Conservation (phyloP, 2,329 filamentous ascomycete species). For the Fusarium torreyae region DNA sequence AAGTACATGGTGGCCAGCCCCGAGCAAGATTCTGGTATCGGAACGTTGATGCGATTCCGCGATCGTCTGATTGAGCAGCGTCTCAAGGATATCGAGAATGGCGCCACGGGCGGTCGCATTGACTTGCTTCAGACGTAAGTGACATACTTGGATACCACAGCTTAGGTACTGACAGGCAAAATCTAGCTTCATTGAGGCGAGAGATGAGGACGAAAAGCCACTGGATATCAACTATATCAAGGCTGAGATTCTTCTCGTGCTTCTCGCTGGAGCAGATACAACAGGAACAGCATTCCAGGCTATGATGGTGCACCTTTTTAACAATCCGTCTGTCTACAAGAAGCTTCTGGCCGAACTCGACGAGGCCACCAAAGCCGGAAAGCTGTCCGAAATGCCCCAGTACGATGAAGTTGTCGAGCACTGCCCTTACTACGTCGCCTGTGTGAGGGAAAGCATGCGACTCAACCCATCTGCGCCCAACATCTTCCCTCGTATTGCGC, state of each 20-base stretch:
- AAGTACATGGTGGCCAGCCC: conserved; percentile 53
- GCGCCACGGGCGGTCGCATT: conserved; percentile 56
- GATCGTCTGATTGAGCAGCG: conserved; percentile 67
- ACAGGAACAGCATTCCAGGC: conserved; percentile 64
- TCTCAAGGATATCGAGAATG: conserved; percentile 62
- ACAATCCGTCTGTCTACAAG: conserved; percentile 33
- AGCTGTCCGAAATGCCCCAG: conserved; percentile 55
- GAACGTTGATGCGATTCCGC: conserved; percentile 70
- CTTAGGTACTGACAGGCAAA: background rate
- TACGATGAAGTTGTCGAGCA: conserved; percentile 47
- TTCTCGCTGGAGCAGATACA: conserved; percentile 61
- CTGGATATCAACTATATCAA: conserved; percentile 44
- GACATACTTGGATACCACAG: accelerated
- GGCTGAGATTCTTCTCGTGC: conserved; percentile 38
- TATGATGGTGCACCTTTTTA: conserved; percentile 54
- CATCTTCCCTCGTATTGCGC: conserved; percentile 65
- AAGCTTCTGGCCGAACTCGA: conserved; percentile 49
- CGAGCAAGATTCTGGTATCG: conserved; percentile 68
- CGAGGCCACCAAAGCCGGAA: conserved; percentile 48
- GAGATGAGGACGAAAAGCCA: conserved; percentile 25
- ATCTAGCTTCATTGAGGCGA: conserved; percentile 30
- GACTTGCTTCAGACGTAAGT: conserved; percentile 68
- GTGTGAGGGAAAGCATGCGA: conserved; percentile 68
- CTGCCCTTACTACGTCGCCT: conserved; percentile 66
- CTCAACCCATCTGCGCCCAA: conserved; percentile 65